Conservation (phyloP, 2,329 filamentous ascomycete species). For the Fusarium phyllophilum region DNA sequence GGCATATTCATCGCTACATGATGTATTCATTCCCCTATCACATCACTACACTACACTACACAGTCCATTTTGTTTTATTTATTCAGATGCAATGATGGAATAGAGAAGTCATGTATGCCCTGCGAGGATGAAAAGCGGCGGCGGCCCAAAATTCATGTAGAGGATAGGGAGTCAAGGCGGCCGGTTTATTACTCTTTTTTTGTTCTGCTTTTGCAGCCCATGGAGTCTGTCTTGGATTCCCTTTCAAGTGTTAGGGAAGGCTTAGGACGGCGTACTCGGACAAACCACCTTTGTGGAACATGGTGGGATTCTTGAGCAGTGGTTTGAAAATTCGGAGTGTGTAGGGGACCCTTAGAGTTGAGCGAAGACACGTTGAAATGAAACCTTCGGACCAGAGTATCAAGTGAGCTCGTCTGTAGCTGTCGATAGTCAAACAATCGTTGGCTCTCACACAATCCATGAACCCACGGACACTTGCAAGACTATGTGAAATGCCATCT, state of each 20-base stretch:
- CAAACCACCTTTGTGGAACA: conserved; percentile 34
- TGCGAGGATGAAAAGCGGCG: conserved; percentile 48
- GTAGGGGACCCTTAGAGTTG: conserved; percentile 43
- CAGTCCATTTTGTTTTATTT: conserved; percentile 43
- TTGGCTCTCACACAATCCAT: conserved; percentile 18
- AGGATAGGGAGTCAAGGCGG: conserved; percentile 54
- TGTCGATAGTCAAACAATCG: conserved; percentile 30
- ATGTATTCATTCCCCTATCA: conserved; percentile 38
- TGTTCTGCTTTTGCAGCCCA: conserved; percentile 38
- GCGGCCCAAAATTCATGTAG: conserved; percentile 56
- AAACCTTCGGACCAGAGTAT: conserved; percentile 44
- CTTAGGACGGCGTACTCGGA: conserved; percentile 40
- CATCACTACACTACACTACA: conserved; percentile 38
- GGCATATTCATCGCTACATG: conserved; percentile 39
- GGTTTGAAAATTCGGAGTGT: conserved; percentile 43
- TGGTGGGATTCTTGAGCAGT: conserved; percentile 29
- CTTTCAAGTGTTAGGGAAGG: conserved; percentile 51
- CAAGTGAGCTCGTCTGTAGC: conserved; percentile 48
- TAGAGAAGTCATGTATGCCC: conserved; percentile 57
- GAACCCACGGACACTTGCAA: not conserved
- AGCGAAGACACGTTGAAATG: conserved; percentile 35
- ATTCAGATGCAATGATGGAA: conserved; percentile 49
- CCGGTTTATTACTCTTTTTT: conserved; percentile 37
- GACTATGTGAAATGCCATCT: conserved; percentile 6
- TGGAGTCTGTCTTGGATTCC: conserved; percentile 45